Conservation (phyloP, 2,329 filamentous ascomycete species). For the Pseudocercospora eumusae region DNA sequence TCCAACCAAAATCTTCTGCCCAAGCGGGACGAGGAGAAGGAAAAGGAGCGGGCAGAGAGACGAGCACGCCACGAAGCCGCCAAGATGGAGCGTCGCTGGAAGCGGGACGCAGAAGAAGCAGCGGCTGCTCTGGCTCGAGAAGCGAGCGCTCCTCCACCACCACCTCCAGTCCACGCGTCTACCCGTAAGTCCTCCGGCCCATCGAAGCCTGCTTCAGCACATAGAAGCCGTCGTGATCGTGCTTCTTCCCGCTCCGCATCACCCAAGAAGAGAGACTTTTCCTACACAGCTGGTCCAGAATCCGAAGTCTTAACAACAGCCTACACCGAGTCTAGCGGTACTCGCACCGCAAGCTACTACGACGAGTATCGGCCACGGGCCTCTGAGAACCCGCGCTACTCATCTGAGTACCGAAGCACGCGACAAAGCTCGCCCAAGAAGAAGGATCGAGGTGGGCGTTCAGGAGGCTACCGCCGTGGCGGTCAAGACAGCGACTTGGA, state of each 20-base stretch:
- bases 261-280: slow-evolving; percentile 42
- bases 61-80: slow-evolving; percentile 43
- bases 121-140: slow-evolving; percentile 41
- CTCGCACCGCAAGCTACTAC: slow-evolving; percentile 39
- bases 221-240: slow-evolving; percentile 30
- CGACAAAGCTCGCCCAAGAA: slow-evolving; percentile 41
- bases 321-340: slow-evolving; percentile 42
- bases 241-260: slow-evolving; percentile 33
- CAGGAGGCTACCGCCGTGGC: slow-evolving; percentile 35
- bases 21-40: slow-evolving; percentile 35
- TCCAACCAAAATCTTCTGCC: slow-evolving; percentile 43
- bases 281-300: slow-evolving; percentile 37
- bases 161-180: slow-evolving; percentile 25
- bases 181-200: slow-evolving; percentile 33
- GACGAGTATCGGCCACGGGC: slow-evolving; percentile 40
- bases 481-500: slow-evolving; percentile 35
- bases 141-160: slow-evolving; percentile 29
- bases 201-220: slow-evolving; percentile 33
- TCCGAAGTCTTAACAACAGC: slow-evolving; percentile 41
- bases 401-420: slow-evolving; percentile 27
- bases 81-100: slow-evolving; percentile 44
- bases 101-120: slow-evolving; percentile 44
- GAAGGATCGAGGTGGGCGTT: slow-evolving; percentile 34
- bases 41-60: slow-evolving; percentile 46
- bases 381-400: slow-evolving; percentile 31